Evolutionary conservation across 495 filamentous ascomycete species (phyloP).

Genomic region (Wilcoxina mikolae): DNA sequence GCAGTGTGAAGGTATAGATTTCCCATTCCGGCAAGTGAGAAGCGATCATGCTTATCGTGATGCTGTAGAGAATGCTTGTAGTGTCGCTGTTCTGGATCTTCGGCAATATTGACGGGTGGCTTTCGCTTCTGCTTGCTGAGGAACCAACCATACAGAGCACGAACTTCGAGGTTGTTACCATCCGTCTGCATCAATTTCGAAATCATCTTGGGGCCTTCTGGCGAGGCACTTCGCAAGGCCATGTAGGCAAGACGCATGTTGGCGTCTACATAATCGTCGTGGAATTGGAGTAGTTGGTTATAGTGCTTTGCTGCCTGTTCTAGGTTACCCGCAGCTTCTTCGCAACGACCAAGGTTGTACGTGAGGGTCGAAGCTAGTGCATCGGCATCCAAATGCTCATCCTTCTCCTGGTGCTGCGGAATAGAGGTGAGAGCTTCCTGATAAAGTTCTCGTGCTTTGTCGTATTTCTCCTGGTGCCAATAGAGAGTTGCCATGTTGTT

Average conservation of each 20-base stretch:
- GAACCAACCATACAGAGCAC: constrained; percentile 88
- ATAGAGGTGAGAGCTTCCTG: constrained; percentile 67
- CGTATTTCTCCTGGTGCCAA: constrained; percentile 70
- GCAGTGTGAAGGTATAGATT: constrained; percentile 76
- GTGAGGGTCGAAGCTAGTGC: constrained; percentile 84
- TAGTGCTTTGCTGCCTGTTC: constrained; percentile 80
- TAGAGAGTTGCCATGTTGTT: constrained; percentile 97
- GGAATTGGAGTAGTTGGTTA: constrained; percentile 63
- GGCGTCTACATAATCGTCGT: constrained; percentile 83
- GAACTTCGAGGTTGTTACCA: constrained; percentile 71
- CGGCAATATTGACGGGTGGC: constrained; percentile 58
- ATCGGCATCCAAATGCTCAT: constrained; percentile 61
- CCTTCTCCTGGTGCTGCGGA: constrained; percentile 53
- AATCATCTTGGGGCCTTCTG: constrained; percentile 74
- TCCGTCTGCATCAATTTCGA: constrained; percentile 66
- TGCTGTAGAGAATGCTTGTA: constrained; percentile 91
- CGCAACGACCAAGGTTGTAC: constrained; percentile 93
- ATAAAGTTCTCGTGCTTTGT: constrained; percentile 69
- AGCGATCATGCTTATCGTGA: constrained; percentile 91
- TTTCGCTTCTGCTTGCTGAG: constrained; percentile 67
- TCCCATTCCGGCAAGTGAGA: constrained; percentile 89
- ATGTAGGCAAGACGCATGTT: constrained; percentile 78
- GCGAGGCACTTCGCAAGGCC: constrained; percentile 64
- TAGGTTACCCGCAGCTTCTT: constrained; percentile 65
- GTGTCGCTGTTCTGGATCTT: constrained; percentile 81